Percentiles rank a stretch among this genome's conserved stretches.
Evolutionary conservation across 2,329 filamentous ascomycete species (phyloP).

Genomic region (Botryosphaeria agaves): DNA sequence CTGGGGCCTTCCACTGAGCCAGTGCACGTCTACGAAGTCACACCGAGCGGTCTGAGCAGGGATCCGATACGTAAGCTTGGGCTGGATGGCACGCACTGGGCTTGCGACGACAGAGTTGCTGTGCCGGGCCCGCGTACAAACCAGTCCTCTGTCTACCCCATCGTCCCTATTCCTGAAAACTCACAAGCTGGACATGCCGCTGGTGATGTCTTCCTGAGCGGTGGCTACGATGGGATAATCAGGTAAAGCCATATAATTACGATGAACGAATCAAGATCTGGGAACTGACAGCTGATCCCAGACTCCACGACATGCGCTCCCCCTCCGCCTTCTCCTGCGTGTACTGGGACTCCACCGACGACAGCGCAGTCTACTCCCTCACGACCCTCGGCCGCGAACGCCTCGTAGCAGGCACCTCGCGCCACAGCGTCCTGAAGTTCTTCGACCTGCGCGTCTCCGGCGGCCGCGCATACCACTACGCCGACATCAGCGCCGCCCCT

Average conservation of each 20-base stretch:
- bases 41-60: slow-evolving; percentile 22
- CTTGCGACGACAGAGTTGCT: slow-evolving; percentile 10
- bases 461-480: slow-evolving; percentile 19
- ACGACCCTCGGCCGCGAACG: slow-evolving; percentile 37
- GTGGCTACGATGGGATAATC: slow-evolving; percentile 39
- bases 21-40: slow-evolving; percentile 32
- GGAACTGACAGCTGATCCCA: too few species aligned
- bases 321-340: slow-evolving; percentile 26
- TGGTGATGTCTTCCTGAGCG: slow-evolving; percentile 39
- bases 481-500: slow-evolving; percentile 9
- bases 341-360: slow-evolving; percentile 39
- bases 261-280: too few species aligned
- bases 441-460: slow-evolving; percentile 41
- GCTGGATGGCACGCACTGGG: slow-evolving; percentile 10
- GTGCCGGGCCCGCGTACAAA: slow-evolving; percentile 6
- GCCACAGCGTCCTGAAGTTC: slow-evolving; percentile 41
- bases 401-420: slow-evolving; percentile 38
- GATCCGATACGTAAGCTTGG: slow-evolving; percentile 22
- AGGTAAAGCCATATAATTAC: slow-evolving; percentile 11
- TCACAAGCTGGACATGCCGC: slow-evolving; percentile 14
- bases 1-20: slow-evolving; percentile 24
- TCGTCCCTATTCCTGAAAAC: slow-evolving; percentile 20
- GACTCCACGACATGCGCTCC: slow-evolving; percentile 44
- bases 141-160: slow-evolving; percentile 26
- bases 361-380: slow-evolving; percentile 40